Evolutionary conservation across 2,329 filamentous ascomycete species (phyloP).

Genomic region (Alternaria gansuensis): DNA sequence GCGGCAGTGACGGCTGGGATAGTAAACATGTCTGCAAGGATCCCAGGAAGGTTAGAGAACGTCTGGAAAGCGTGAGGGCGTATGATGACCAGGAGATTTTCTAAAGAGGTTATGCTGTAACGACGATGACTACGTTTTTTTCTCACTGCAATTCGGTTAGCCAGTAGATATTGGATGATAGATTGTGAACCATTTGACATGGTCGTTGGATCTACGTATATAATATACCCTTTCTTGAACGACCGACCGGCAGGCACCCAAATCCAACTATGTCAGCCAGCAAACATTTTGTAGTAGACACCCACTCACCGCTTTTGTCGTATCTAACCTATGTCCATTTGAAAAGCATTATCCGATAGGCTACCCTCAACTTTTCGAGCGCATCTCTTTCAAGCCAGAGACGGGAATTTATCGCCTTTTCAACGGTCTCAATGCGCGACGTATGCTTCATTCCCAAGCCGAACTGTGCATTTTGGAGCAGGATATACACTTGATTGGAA

Average conservation of each 20-base stretch:
- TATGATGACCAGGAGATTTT: slow-evolving; percentile 50
- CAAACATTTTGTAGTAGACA: neutral
- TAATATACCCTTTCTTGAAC: neutral
- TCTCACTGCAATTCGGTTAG: rapidly evolving
- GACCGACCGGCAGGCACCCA: neutral
- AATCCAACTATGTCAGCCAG: neutral
- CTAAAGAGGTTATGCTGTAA: slow-evolving; percentile 1
- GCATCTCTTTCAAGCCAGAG: slow-evolving; percentile 23
- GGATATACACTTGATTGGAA: neutral
- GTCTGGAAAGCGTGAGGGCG: slow-evolving; percentile 42
- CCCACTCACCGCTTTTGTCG: neutral
- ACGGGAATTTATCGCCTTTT: slow-evolving; percentile 28
- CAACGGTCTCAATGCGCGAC: slow-evolving; percentile 25
- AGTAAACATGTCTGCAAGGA: slow-evolving; percentile 46
- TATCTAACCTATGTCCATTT: neutral
- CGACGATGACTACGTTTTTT: rapidly evolving
- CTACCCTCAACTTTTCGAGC: slow-evolving; percentile 24
- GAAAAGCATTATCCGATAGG: slow-evolving; percentile 6
- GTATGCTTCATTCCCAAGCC: slow-evolving; percentile 25
- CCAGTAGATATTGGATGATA: neutral
- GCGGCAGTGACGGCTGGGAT: slow-evolving; percentile 50
- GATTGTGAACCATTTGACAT: neutral
- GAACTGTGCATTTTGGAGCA: slow-evolving; percentile 18
- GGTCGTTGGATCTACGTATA: neutral
- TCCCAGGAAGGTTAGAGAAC: slow-evolving; percentile 24